Conservation (phyloP, 768 basidiomycete genomes). For the Lepiota brunneoincarnata region DNA sequence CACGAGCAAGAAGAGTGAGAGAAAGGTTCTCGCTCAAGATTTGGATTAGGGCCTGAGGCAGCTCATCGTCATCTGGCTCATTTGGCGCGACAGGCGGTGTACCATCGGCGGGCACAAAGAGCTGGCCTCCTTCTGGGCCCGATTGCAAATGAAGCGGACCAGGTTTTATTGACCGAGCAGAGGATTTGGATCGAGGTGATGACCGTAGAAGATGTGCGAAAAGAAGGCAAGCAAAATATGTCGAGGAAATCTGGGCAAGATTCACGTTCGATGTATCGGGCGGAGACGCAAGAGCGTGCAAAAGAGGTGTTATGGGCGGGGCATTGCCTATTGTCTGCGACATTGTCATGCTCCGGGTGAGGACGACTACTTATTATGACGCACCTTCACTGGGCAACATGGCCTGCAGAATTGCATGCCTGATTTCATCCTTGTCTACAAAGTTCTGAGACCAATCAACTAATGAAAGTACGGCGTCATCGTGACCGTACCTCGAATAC, state of each 20-base stretch:
- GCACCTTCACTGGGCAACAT: slow-evolving; percentile 65
- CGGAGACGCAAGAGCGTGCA: slow-evolving; percentile 63
- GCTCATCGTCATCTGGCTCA: slow-evolving; percentile 55
- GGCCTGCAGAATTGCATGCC: slow-evolving; percentile 63
- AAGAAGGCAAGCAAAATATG: slow-evolving; percentile 73
- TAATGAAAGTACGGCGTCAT: background rate
- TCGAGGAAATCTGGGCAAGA: slow-evolving; percentile 53
- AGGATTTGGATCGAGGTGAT: slow-evolving; percentile 59
- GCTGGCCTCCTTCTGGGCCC: slow-evolving; percentile 34
- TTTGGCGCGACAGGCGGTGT: slow-evolving; percentile 32
- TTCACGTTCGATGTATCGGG: slow-evolving; percentile 58
- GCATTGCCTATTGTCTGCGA: slow-evolving; percentile 27
- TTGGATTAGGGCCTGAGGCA: slow-evolving; percentile 72
- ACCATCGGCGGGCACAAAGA: slow-evolving; percentile 80
- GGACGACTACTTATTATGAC: slow-evolving; percentile 19
- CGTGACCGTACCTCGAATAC: slow-evolving; percentile 72
- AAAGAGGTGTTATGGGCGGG: slow-evolving; percentile 59
- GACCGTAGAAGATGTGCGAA: slow-evolving; percentile 78
- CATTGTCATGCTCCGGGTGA: slow-evolving; percentile 12
- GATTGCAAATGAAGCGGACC: slow-evolving; percentile 31
- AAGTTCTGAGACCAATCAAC: slow-evolving; percentile 53
- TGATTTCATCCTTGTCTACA: slow-evolving; percentile 69
- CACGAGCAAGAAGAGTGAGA: slow-evolving; percentile 76
- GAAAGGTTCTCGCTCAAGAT: slow-evolving; percentile 90
- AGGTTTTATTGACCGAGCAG: slow-evolving; percentile 66